These are phyloP conservation scores for Gamsiella multidivaricata DNA, from an alignment of 192 early-diverging fungal species.

Conservation along the genomic window DNA sequence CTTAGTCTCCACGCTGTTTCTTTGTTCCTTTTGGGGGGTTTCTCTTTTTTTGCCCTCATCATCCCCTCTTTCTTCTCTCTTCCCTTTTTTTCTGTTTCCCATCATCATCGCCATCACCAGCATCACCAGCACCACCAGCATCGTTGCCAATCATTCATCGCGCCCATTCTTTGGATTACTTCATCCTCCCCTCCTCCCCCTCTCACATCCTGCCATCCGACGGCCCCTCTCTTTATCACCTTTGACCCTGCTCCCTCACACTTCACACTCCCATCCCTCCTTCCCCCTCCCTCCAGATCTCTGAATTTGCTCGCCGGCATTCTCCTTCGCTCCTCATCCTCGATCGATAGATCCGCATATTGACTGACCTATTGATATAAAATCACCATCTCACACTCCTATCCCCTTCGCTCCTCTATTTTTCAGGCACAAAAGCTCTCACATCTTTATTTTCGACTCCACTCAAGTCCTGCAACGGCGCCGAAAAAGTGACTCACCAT, in stretches of 20 bases:
- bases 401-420: too few species aligned
- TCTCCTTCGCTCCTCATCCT: too few species aligned
- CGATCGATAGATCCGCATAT: too few species aligned
- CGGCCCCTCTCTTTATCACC: background rate
- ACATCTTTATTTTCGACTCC: too few species aligned
- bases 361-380: too few species aligned
- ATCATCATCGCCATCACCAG: background rate
- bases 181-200: background rate
- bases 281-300: background rate
- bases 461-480: too few species aligned
- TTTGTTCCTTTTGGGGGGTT: background rate
- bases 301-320: too few species aligned
- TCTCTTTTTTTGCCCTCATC: background rate
- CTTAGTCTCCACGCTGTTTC: background rate
- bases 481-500: constrained; percentile 15
- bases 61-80: background rate
- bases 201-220: background rate
- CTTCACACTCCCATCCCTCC: background rate
- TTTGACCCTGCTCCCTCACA: background rate
- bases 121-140: too few species aligned
- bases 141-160: background rate
- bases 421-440: too few species aligned
- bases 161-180: background rate
- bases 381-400: too few species aligned
- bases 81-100: background rate